Evolutionary conservation across 139 green algal genomes (phyloP).

Genomic region (Chlamydomonas applanata): DNA sequence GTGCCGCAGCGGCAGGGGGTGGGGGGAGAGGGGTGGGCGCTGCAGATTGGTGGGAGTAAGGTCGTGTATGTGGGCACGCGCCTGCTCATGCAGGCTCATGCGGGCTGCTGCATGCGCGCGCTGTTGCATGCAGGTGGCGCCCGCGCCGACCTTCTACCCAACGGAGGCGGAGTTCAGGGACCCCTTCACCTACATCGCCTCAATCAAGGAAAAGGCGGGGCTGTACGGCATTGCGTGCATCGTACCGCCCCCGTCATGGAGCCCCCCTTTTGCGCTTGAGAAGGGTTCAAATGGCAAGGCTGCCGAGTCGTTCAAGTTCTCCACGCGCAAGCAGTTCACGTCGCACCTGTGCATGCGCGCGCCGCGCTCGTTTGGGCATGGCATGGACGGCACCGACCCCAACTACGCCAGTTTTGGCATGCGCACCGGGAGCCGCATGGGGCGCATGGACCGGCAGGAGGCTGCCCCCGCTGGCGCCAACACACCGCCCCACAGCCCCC

Average conservation of each 20-base stretch:
- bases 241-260: conserved; percentile 76
- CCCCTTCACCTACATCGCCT: conserved; percentile 78
- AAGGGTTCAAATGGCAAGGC: not conserved
- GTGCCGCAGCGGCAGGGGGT: too few species aligned
- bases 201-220: conserved; percentile 58
- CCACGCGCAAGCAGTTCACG: conserved; percentile 38
- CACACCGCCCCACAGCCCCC: too few species aligned
- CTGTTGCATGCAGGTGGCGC: conserved; percentile 32
- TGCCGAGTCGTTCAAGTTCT: conserved; percentile 7
- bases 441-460: conserved; percentile 1
- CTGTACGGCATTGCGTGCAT: conserved; percentile 84
- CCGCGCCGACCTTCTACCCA: conserved; percentile 70
- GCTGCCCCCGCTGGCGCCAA: conserved; percentile 3
- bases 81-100: too few species aligned
- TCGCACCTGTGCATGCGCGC: conserved; percentile 46
- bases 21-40: too few species aligned
- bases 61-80: too few species aligned
- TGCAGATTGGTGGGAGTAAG: too few species aligned
- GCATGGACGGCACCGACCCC: not conserved
- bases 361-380: conserved; percentile 3
- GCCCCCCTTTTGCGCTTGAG: conserved; percentile 42
- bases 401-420: too few species aligned
- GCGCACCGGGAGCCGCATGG: conserved; percentile 10
- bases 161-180: conserved; percentile 79
- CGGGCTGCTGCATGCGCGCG: too few species aligned